phyloP scores from a whole-genome alignment of 495 filamentous ascomycete species.

The Penicillium silybi region DNA sequence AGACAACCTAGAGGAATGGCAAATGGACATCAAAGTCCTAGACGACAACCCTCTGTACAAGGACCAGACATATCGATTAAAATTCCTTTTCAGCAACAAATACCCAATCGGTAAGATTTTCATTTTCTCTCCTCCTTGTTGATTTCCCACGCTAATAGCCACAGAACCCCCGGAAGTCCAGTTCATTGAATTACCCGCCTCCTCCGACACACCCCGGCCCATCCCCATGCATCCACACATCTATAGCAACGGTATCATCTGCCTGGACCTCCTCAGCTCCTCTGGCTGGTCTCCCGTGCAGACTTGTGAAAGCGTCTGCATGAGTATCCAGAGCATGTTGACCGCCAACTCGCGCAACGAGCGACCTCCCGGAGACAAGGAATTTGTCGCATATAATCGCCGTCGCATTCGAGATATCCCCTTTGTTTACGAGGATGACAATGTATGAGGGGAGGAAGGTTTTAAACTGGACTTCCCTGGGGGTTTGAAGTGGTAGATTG shows the following conservation, averaged over 20 bases:
- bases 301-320: conserved; percentile 93
- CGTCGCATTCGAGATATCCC: conserved; percentile 77
- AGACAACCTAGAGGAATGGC: conserved; percentile 84
- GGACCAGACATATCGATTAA: conserved; percentile 75
- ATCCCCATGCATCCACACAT: conserved; percentile 97
- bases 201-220: conserved; percentile 51
- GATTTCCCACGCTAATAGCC: background rate
- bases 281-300: conserved; percentile 95
- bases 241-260: conserved; percentile 98
- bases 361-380: conserved; percentile 77
- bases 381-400: conserved; percentile 77
- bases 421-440: conserved; percentile 84
- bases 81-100: conserved; percentile 74
- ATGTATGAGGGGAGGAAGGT: conserved; percentile 59
- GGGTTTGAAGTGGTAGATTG: background rate
- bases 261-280: conserved; percentile 83
- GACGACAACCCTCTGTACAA: conserved; percentile 89
- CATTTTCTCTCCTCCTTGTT: background rate
- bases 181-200: conserved; percentile 57
- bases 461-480: background rate
- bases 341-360: conserved; percentile 90
- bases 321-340: conserved; percentile 98
- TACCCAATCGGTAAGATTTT: conserved; percentile 80
- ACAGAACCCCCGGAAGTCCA: conserved; percentile 89
- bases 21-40: conserved; percentile 86